These are phyloP conservation scores for Trichoderma oligosporum DNA, from an alignment of 2,329 filamentous ascomycete genomes.

Conservation along the genomic window DNA sequence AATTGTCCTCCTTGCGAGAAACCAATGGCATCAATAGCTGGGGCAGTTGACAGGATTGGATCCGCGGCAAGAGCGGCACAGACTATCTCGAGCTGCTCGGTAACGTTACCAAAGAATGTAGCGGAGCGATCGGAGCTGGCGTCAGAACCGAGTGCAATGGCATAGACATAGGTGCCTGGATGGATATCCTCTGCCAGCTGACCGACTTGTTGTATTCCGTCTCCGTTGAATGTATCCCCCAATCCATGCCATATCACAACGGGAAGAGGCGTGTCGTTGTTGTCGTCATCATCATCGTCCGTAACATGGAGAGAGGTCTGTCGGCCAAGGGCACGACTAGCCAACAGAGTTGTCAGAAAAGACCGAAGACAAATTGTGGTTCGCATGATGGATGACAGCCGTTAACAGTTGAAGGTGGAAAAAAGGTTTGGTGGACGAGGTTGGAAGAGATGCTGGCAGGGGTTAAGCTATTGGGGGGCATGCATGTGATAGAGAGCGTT, in stretches of 20 bases:
- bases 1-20: conserved; percentile 97
- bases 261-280: conserved; percentile 69
- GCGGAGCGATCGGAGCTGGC: conserved; percentile 68
- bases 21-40: conserved; percentile 83
- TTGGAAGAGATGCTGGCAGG: neutral
- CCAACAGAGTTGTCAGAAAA: conserved; percentile 14
- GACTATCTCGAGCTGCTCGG: conserved; percentile 68
- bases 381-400: neutral
- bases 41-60: conserved; percentile 75
- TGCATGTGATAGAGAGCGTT: neutral
- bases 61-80: conserved; percentile 74
- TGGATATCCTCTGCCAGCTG: conserved; percentile 68
- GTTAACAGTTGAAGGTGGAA: neutral
- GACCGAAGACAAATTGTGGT: neutral
- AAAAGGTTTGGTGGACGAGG: neutral
- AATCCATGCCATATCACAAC: conserved; percentile 91
- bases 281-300: conserved; percentile 47
- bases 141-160: conserved; percentile 66
- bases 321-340: conserved; percentile 1
- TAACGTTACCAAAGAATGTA: conserved; percentile 89
- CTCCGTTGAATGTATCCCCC: conserved; percentile 69
- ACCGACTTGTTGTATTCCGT: conserved; percentile 69
- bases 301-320: conserved; percentile 26
- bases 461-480: no score
- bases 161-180: conserved; percentile 81